A percentile compares a stretch with the other conserved stretches of the same genome.
These are phyloP conservation scores for Thymus quinquecostatus DNA, from an alignment of 257 asterid species.

Conservation along the genomic window DNA sequence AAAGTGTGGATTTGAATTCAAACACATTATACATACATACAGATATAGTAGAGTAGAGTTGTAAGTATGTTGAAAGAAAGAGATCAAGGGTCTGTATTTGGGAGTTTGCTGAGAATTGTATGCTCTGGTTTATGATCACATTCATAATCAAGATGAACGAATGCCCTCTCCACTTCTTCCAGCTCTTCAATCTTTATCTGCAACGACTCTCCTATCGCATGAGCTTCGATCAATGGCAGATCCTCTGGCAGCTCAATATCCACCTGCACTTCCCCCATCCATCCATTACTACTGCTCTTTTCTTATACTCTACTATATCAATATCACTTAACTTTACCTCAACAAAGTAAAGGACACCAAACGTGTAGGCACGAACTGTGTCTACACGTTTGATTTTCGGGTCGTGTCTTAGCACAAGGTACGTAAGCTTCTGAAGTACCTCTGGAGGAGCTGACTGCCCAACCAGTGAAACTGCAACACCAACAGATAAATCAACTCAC, in stretches of 20 bases:
- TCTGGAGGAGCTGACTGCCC: conserved; percentile 79
- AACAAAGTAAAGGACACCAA: conserved; percentile 75
- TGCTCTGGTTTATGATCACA: conserved; percentile 87
- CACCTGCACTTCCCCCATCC: conserved; percentile 41
- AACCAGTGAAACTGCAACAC: conserved; percentile 52
- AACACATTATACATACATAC: too few species aligned
- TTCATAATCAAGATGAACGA: conserved; percentile 80
- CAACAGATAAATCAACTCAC: not conserved
- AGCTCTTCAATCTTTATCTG: conserved; percentile 82
- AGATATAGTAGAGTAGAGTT: too few species aligned
- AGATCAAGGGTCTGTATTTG: conserved; percentile 47
- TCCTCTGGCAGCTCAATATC: conserved; percentile 87
- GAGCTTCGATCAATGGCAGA: conserved; percentile 70
- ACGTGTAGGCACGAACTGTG: conserved; percentile 76
- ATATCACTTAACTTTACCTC: conserved; percentile 44
- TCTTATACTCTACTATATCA: too few species aligned
- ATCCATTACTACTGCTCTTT: too few species aligned
- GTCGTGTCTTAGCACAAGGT: conserved; percentile 59
- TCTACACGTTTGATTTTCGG: conserved; percentile 68
- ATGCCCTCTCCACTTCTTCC: conserved; percentile 74
- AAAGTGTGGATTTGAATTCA: too few species aligned
- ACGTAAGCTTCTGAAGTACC: conserved; percentile 61
- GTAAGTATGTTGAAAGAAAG: too few species aligned
- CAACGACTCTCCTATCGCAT: conserved; percentile 70
- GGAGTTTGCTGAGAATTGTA: conserved; percentile 64